Evolutionary conservation across 306 rosid genomes (phyloP), one percentile per base, ranked within the genome.

Genomic region (Herpetospermum pedunculosum): DNA sequence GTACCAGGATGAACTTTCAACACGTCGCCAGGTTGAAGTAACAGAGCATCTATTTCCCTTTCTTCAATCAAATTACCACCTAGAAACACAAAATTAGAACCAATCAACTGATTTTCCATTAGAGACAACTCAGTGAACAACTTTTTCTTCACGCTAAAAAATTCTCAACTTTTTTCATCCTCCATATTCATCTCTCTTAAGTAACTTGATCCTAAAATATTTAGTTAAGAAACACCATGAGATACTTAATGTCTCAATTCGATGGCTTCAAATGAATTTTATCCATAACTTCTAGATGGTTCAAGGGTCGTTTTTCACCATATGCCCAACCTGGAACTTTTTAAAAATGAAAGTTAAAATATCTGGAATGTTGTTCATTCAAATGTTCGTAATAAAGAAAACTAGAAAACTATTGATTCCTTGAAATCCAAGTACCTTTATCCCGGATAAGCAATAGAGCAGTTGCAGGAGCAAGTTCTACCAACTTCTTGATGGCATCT

Each of bases 401-500:
- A 69, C 53, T 43, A 5, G 53, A 68, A 43, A 23, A 13, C 23
- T 25, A 23, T 3, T 68, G 19, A 68, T 43, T 43, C 19, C 19
- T 32, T 72, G 40, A 64, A 38, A 69, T 25, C 25, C 52, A 28
- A 10, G 46, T 38, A 95, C 99, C 99, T 88, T 87, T 89, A 60
- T 89, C 96, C 78, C 81, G 87, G 78, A 89, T 77, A 77, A 95
- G 85, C 82, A 91, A 77, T 69, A 84, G 68, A 34, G 99, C 96
- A 43, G 92, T 89, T 70, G 99, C 89, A 29, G 99, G 99, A 43
- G 96, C 74, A 80, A 95, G 96, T 83, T 88, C 96, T 72, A 95
- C 92, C 83, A 95, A 81, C 81, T 95, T 95, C 83, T 89, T 95
- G 85, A 95, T 95, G 84, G 99, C 99, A 85, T 95, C 97, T 28